Base-by-base conservation (phyloP, 140 eudicot genomes). In the Bidens hawaiensis region DNA sequence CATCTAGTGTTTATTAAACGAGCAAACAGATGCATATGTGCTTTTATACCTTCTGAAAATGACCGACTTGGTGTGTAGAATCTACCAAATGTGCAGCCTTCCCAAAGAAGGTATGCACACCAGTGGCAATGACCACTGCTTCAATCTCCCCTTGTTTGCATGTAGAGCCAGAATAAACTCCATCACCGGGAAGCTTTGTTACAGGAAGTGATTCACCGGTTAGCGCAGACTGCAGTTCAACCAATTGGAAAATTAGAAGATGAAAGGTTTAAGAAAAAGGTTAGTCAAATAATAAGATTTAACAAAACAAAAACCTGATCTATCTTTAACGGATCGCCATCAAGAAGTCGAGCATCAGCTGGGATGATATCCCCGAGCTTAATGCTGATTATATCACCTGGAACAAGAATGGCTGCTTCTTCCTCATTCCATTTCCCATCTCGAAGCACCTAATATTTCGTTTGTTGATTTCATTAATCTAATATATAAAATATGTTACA, bases 51-150 rank as follows among this genome's bases (percentile, higher is more conserved):
- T 80, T 80, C 64, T 77, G 90, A 48, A 88, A 88, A 75, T 85
- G 94, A 41, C 96, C 96, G 7, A 87, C 94, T 78, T 83, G 93
- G 58, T 87, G 83, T 24, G 95, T 87, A 21, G 77, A 38, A 65
- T 87, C 96, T 28, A 87, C 96, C 65, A 87, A 89, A 72, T 87
- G 94, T 11, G 96, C 96, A 76, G 96, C 94, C 84, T 87, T 87
- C 21, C 96, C 96, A 71, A 88, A 84, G 74, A 88, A 88, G 31
- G 96, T 88, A 65, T 84, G 96, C 33, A 88, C 94, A 23, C 94
- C 96, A 43, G 96, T 84, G 36, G 94, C 94, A 65, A 84, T 84
- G 42, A 88, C 94, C 17, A 84, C 67, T 24, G 85, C 96, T 53
- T 87, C 96, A 31, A 87, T 65, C 50, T 87, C 96, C 63, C 96